These are phyloP conservation scores for Wickerhamiella parazyma DNA, from an alignment of 805 yeast species.

Conservation along the genomic window DNA sequence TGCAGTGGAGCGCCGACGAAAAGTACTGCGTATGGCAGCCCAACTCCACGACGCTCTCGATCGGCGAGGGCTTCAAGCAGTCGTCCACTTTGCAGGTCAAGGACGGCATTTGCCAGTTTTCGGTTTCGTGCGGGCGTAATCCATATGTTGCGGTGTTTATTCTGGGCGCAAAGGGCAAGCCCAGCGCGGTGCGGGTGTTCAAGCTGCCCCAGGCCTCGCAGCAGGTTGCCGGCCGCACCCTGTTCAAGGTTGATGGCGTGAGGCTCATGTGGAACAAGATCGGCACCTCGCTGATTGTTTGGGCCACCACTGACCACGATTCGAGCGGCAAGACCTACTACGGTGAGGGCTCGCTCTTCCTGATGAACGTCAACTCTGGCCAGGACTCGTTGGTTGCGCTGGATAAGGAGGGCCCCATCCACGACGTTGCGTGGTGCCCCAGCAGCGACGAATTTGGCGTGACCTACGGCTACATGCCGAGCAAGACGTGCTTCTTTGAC, in stretches of 20 bases:
- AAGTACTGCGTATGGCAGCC: conserved; percentile 44
- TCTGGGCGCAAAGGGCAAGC: conserved; percentile 77
- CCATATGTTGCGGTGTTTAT: conserved; percentile 84
- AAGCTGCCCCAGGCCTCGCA: conserved; percentile 61
- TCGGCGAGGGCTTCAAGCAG: conserved; percentile 33
- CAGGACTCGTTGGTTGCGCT: conserved; percentile 69
- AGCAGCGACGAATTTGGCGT: conserved; percentile 94
- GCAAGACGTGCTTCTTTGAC: conserved; percentile 87
- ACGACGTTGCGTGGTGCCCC: conserved; percentile 96
- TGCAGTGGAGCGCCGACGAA: conserved; percentile 82
- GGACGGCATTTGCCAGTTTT: conserved; percentile 43
- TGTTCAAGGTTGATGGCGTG: conserved; percentile 93
- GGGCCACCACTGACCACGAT: conserved; percentile 93
- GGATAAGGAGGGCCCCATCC: conserved; percentile 91
- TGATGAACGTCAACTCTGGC: conserved; percentile 80
- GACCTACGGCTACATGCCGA: conserved; percentile 95
- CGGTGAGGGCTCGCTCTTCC: conserved; percentile 87
- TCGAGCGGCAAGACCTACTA: conserved; percentile 86
- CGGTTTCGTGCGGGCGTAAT: conserved; percentile 73
- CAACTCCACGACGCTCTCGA: conserved; percentile 44
- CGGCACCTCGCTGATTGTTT: conserved; percentile 87
- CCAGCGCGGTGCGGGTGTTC: conserved; percentile 77
- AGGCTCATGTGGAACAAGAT: conserved; percentile 83
- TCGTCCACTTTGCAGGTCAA: conserved; percentile 32
- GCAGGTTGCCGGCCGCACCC: conserved; percentile 73